phyloP scores from a whole-genome alignment of 768 basidiomycete species.

The Amanita muscaria region DNA sequence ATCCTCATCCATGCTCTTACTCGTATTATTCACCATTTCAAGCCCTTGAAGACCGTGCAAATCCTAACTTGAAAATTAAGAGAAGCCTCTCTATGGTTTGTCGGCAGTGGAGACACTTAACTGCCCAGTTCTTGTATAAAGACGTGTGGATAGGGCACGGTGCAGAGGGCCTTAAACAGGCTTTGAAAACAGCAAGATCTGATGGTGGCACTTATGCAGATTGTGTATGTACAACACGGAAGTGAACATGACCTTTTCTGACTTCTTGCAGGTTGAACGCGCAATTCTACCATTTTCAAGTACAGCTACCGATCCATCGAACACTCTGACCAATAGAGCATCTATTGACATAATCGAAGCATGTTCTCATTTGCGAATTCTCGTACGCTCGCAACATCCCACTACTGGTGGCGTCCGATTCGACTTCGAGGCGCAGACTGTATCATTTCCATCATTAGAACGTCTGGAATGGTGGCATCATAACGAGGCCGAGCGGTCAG shows the following conservation, averaged over 20 bases:
- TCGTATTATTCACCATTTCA: constrained; percentile 42
- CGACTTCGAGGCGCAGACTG: constrained; percentile 41
- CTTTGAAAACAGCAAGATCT: constrained; percentile 20
- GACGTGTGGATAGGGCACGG: constrained; percentile 37
- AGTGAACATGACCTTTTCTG: not conserved
- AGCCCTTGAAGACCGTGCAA: constrained; percentile 9
- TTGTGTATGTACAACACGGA: constrained; percentile 18
- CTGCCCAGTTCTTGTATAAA: constrained; percentile 40
- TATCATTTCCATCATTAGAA: constrained; percentile 41
- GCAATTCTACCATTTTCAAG: constrained; percentile 49
- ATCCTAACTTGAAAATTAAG: constrained; percentile 26
- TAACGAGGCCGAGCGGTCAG: constrained; percentile 46
- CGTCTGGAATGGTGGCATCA: constrained; percentile 67
- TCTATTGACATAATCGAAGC: constrained; percentile 39
- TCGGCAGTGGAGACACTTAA: constrained; percentile 43
- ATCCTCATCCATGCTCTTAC: constrained; percentile 15
- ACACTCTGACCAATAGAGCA: constrained; percentile 17
- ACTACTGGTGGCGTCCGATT: constrained; percentile 28
- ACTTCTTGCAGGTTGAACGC: constrained; percentile 36
- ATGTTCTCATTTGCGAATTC: constrained; percentile 44
- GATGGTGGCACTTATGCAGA: constrained; percentile 18
- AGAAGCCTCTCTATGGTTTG: constrained; percentile 45
- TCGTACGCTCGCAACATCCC: constrained; percentile 37
- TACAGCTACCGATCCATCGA: constrained; percentile 32
- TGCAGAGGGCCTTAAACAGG: constrained; percentile 20